A percentile compares a stretch with the other conserved stretches of the same genome.
These are phyloP conservation scores for Arthroderma sp. DNA, from an alignment of 2,329 filamentous ascomycete species.

Conservation along the genomic window DNA sequence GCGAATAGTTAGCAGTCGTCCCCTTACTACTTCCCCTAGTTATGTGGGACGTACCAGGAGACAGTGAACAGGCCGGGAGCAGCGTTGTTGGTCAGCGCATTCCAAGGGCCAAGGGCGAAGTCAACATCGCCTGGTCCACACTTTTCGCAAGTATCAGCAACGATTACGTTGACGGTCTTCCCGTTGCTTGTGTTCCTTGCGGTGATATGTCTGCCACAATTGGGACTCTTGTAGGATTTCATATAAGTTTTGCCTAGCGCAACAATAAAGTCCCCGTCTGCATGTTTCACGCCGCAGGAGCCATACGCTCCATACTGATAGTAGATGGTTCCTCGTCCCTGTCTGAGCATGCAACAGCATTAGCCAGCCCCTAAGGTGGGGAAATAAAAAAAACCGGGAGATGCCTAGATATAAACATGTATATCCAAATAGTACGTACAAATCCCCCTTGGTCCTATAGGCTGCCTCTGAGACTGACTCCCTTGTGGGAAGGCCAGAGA, in stretches of 20 bases:
- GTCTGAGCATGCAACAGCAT: not conserved
- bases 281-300: conserved; percentile 10
- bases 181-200: conserved; percentile 12
- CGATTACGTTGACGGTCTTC: conserved; percentile 4
- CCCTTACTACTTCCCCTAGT: not conserved
- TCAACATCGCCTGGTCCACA: conserved; percentile 14
- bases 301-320: conserved; percentile 7
- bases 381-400: too few relatives aligned
- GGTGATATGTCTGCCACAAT: conserved; percentile 9
- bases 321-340: conserved; percentile 11
- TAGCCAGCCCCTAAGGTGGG: too few relatives aligned
- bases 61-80: conserved; percentile 9
- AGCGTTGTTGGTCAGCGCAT: conserved; percentile 9
- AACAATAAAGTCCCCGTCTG: conserved; percentile 10
- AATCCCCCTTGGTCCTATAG: not conserved
- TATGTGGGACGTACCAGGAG: conserved; percentile 8
- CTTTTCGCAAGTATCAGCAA: conserved; percentile 11
- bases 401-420: not conserved
- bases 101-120: conserved; percentile 14
- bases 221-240: conserved; percentile 4
- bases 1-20: not conserved
- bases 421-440: not conserved
- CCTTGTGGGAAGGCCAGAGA: not conserved
- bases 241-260: conserved; percentile 9
- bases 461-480: not conserved